These are phyloP conservation scores for Prunus mira DNA, from an alignment of 306 rosid genomes.

Conservation along the genomic window DNA sequence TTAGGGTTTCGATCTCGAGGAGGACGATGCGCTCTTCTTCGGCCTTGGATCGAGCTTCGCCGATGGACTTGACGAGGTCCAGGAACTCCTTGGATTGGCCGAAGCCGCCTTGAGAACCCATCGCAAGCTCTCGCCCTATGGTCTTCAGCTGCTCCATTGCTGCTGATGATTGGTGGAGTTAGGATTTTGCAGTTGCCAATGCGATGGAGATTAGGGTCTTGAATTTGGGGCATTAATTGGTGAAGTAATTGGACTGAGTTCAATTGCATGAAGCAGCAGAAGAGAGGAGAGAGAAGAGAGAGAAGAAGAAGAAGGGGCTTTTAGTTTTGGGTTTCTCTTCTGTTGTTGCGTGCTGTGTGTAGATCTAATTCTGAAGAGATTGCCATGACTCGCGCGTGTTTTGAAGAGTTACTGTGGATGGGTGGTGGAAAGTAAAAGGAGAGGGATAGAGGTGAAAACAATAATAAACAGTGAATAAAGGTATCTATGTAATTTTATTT, in stretches of 20 bases:
- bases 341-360: background rate
- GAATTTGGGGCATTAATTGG: background rate
- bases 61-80: conserved; percentile 88
- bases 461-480: too few relatives aligned
- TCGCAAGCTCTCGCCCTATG: conserved; percentile 84
- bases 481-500: too few relatives aligned
- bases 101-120: conserved; percentile 95
- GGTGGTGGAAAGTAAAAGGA: background rate
- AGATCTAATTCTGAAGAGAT: background rate
- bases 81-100: conserved; percentile 91
- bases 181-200: background rate
- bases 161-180: background rate
- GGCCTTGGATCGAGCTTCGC: conserved; percentile 94
- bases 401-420: background rate
- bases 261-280: too few relatives aligned
- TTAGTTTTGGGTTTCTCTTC: background rate
- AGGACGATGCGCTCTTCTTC: conserved; percentile 92
- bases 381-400: background rate
- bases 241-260: too few relatives aligned
- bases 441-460: background rate
- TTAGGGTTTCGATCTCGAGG: conserved; percentile 88
- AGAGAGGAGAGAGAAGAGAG: too few relatives aligned
- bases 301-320: too few relatives aligned
- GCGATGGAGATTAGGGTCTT: background rate
- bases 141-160: conserved; percentile 85